A percentile compares a stretch with the other conserved stretches of the same genome.
Evolutionary conservation across 768 basidiomycete species (phyloP).

Genomic region (Tylopilus sp.): DNA sequence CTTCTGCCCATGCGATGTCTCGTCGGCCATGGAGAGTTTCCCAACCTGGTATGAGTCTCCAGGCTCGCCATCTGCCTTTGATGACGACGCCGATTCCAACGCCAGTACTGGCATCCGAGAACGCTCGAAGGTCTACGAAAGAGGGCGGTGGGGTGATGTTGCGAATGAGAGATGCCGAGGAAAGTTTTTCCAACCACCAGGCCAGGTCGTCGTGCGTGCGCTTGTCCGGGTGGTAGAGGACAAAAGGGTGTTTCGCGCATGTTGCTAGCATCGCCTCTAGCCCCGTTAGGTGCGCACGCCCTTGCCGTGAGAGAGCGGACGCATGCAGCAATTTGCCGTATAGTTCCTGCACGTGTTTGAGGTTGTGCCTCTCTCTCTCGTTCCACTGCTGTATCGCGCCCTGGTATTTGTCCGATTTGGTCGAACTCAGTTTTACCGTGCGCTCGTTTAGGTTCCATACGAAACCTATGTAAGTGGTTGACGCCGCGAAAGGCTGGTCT

Average conservation of each 20-base stretch:
- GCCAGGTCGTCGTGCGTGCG: accelerated
- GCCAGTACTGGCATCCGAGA: no score
- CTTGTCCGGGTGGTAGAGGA: slow-evolving; percentile 14
- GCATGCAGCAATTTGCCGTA: no score
- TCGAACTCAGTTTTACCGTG: no score
- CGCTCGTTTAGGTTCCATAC: no score
- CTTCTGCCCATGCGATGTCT: neutral
- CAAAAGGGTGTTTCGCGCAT: no score
- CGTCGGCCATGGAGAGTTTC: neutral
- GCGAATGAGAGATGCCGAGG: neutral
- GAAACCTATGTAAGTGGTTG: no score
- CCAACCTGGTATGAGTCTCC: neutral
- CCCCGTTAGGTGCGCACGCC: no score
- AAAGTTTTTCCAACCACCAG: no score
- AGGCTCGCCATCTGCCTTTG: neutral
- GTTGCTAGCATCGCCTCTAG: no score
- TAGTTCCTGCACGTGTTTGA: no score
- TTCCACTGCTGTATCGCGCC: no score
- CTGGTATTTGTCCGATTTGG: no score
- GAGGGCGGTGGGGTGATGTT: neutral
- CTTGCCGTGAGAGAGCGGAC: slow-evolving; percentile 35
- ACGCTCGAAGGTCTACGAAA: neutral
- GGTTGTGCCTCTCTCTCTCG: slow-evolving; percentile 1
- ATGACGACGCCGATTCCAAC: neutral
- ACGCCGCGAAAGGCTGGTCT: neutral